Conservation (phyloP, 2,329 filamentous ascomycete genomes). For the Alternaria viburni region DNA sequence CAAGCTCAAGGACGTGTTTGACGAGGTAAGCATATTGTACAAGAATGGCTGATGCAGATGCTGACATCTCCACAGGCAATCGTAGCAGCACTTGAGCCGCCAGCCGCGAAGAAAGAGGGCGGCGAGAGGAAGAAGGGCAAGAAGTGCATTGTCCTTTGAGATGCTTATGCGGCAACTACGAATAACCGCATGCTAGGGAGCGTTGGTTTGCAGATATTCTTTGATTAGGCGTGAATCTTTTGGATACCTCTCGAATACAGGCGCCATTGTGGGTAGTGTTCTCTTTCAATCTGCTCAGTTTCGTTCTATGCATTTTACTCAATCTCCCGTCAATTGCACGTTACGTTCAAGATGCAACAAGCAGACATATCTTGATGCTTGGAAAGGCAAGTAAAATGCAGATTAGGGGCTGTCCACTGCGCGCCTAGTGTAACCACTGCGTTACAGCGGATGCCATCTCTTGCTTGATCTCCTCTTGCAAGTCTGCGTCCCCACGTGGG, state of each 20-base stretch:
- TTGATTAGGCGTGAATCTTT: constrained; percentile 45
- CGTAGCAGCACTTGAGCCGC: constrained; percentile 91
- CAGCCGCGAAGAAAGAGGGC: constrained; percentile 71
- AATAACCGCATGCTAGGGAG: constrained; percentile 23
- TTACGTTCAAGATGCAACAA: neutral
- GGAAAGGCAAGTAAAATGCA: neutral
- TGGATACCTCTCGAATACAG: constrained; percentile 49
- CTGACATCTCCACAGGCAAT: constrained; percentile 70
- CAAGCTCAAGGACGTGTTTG: constrained; percentile 98
- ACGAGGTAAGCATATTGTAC: constrained; percentile 72
- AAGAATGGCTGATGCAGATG: neutral
- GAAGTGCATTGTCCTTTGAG: constrained; percentile 48
- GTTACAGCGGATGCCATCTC: neutral
- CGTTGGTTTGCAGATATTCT: constrained; percentile 39
- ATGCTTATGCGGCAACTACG: neutral
- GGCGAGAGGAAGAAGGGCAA: constrained; percentile 44
- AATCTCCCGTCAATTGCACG: constrained; percentile 1
- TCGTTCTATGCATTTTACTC: constrained; percentile 4
- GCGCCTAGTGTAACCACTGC: neutral
- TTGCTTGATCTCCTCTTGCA: neutral
- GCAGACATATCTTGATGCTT: neutral
- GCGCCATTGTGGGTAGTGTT: constrained; percentile 51
- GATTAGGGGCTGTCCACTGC: neutral
- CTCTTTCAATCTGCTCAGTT: constrained; percentile 35
- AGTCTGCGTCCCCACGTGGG: neutral